A percentile compares a stretch with the other conserved stretches of the same genome.
Conservation (phyloP, 257 asterid genomes). For the Nicotiana obtusifolia region DNA sequence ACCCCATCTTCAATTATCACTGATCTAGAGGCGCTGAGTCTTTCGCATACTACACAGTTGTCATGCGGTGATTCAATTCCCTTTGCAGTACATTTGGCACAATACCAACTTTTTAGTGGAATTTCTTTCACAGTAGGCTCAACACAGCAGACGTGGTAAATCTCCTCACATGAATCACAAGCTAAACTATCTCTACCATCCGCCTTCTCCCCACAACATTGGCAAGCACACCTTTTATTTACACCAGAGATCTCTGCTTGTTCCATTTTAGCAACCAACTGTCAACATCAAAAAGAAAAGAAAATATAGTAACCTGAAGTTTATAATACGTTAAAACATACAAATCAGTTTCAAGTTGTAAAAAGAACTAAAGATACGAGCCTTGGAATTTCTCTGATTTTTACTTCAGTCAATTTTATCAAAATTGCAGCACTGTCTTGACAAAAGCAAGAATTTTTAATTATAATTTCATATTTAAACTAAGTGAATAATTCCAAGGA, state of each 20-base stretch:
- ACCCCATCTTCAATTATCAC: constrained; percentile 23
- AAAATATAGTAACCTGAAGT: background rate
- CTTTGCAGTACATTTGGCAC: constrained; percentile 58
- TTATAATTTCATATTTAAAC: background rate
- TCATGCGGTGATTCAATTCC: constrained; percentile 64
- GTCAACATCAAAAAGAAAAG: constrained; percentile 1
- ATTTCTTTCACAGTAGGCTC: constrained; percentile 67
- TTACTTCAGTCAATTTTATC: background rate
- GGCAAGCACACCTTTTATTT: constrained; percentile 46
- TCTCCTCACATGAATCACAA: constrained; percentile 88
- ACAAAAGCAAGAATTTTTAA: background rate
- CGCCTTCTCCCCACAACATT: constrained; percentile 51
- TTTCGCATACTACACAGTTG: constrained; percentile 72
- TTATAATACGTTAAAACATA: background rate
- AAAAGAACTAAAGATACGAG: background rate
- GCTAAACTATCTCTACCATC: constrained; percentile 65
- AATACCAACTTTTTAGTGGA: constrained; percentile 73
- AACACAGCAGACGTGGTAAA: constrained; percentile 75
- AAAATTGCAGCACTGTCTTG: background rate
- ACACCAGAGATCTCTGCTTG: constrained; percentile 30
- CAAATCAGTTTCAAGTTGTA: background rate
- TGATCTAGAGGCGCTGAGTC: constrained; percentile 35
- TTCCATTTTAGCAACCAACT: constrained; percentile 33
- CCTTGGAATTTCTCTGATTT: background rate
- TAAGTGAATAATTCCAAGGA: background rate